Evolutionary conservation across 371 early-diverging fungal genomes (phyloP).

Genomic region (Actinomucor elegans): DNA sequence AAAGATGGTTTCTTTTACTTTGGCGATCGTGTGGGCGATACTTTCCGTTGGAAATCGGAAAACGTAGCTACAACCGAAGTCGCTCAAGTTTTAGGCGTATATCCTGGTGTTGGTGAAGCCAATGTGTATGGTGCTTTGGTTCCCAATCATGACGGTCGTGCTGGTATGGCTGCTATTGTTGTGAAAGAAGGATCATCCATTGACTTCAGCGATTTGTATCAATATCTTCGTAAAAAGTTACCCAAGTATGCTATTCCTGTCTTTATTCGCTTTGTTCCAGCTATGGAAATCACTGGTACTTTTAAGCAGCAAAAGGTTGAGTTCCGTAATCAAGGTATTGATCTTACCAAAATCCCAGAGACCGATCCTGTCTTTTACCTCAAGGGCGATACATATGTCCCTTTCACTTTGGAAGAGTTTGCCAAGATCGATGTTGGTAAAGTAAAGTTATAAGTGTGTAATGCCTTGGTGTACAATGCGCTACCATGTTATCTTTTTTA

Average conservation of each 20-base stretch:
- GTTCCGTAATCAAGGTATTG: constrained; percentile 49
- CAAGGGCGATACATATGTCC: constrained; percentile 42
- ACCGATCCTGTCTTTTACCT: constrained; percentile 50
- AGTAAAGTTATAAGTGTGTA: constrained; percentile 24
- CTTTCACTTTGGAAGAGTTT: constrained; percentile 38
- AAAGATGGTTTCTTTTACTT: constrained; percentile 66
- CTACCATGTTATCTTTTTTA: too few species aligned
- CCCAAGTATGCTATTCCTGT: constrained; percentile 66
- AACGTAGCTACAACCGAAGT: constrained; percentile 72
- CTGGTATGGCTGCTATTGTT: constrained; percentile 74
- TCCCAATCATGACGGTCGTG: constrained; percentile 61
- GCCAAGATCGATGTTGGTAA: constrained; percentile 16
- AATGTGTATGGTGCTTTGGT: constrained; percentile 62
- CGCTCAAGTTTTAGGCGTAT: constrained; percentile 53
- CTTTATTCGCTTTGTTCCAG: constrained; percentile 50
- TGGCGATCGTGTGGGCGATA: constrained; percentile 74
- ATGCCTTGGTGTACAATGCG: too few species aligned
- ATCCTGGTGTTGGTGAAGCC: constrained; percentile 59
- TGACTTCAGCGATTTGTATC: constrained; percentile 29
- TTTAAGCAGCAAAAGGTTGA: constrained; percentile 58
- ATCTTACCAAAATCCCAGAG: constrained; percentile 27
- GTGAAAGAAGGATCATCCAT: constrained; percentile 18
- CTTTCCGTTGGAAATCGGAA: constrained; percentile 75
- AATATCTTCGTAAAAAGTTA: constrained; percentile 40
- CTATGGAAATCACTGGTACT: constrained; percentile 54